Conservation (phyloP, 495 filamentous ascomycete genomes). For the Xylaria cubensis region DNA sequence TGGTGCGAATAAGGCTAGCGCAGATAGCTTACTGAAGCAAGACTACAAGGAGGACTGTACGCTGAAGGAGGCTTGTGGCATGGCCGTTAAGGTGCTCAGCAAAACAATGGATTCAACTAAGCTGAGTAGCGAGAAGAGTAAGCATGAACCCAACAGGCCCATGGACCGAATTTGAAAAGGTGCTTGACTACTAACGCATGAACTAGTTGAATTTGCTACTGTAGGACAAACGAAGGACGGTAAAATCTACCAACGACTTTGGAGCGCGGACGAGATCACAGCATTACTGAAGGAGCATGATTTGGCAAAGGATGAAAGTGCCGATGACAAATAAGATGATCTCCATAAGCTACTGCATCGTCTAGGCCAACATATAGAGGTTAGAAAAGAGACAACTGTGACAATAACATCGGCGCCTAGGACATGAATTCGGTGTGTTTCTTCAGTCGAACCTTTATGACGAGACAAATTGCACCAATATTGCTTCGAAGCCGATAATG, state of each 20-base stretch:
- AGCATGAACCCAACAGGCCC: slow-evolving; percentile 24
- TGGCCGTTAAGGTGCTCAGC: slow-evolving; percentile 98
- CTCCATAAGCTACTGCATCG: neutral
- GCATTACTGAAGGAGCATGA: slow-evolving; percentile 93
- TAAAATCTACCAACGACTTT: slow-evolving; percentile 96
- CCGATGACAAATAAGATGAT: slow-evolving; percentile 63
- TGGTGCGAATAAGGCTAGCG: slow-evolving; percentile 96
- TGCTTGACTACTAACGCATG: slow-evolving; percentile 40
- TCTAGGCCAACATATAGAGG: slow-evolving; percentile 21
- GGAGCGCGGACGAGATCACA: slow-evolving; percentile 96
- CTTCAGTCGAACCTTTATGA: neutral
- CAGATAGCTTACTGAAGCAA: slow-evolving; percentile 97
- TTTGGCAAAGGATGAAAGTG: slow-evolving; percentile 84
- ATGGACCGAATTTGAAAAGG: slow-evolving; percentile 30
- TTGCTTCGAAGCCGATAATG: neutral
- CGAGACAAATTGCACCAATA: neutral
- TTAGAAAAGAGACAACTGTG: slow-evolving; percentile 25
- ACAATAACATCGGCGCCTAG: slow-evolving; percentile 4
- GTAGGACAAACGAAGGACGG: slow-evolving; percentile 94
- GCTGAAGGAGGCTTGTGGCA: slow-evolving; percentile 93
- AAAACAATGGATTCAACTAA: slow-evolving; percentile 99
- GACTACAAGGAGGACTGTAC: slow-evolving; percentile 98
- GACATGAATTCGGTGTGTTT: neutral
- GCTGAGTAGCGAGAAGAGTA: slow-evolving; percentile 98
- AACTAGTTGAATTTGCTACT: slow-evolving; percentile 93